Evolutionary conservation across 345 rosid species (phyloP).

Genomic region (Aurinia saxatilis): DNA sequence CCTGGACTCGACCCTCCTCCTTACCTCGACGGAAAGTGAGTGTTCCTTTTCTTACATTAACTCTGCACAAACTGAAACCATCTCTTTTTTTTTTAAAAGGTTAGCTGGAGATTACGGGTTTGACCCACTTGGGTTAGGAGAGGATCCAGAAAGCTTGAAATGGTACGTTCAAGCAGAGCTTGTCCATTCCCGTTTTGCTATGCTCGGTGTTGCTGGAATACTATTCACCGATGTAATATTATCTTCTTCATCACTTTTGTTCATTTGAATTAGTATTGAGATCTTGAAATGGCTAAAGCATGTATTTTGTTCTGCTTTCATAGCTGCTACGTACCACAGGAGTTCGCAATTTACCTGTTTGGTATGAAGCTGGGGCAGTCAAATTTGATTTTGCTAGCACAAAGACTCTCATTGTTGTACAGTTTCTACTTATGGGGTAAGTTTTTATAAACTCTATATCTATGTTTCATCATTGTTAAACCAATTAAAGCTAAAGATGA

Average conservation of each 20-base stretch:
- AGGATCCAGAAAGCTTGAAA: constrained; percentile 77
- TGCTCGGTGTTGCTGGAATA: constrained; percentile 91
- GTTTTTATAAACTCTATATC: neutral
- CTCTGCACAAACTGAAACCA: neutral
- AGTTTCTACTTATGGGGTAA: constrained; percentile 90
- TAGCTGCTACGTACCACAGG: constrained; percentile 80
- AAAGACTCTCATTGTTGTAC: constrained; percentile 57
- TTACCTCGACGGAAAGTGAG: constrained; percentile 87
- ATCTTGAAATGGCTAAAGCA: neutral
- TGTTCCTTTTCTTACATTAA: neutral
- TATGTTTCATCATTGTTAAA: neutral
- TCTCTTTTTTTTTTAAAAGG: constrained; percentile 23
- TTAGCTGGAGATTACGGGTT: constrained; percentile 88
- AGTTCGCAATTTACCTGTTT: constrained; percentile 62
- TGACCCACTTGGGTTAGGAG: constrained; percentile 93
- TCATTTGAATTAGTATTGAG: too few relatives aligned
- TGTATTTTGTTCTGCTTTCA: constrained; percentile 7
- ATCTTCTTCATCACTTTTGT: neutral
- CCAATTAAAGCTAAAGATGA: neutral
- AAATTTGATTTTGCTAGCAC: constrained; percentile 71
- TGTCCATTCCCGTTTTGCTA: constrained; percentile 89
- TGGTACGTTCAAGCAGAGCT: constrained; percentile 98
- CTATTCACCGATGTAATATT: constrained; percentile 68
- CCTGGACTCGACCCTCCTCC: constrained; percentile 90
- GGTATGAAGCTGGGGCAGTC: constrained; percentile 93